Percentiles rank a stretch among this genome's conserved stretches.
These are phyloP conservation scores for Pulveroboletus sp. DNA, from an alignment of 768 basidiomycete genomes.

Conservation along the genomic window DNA sequence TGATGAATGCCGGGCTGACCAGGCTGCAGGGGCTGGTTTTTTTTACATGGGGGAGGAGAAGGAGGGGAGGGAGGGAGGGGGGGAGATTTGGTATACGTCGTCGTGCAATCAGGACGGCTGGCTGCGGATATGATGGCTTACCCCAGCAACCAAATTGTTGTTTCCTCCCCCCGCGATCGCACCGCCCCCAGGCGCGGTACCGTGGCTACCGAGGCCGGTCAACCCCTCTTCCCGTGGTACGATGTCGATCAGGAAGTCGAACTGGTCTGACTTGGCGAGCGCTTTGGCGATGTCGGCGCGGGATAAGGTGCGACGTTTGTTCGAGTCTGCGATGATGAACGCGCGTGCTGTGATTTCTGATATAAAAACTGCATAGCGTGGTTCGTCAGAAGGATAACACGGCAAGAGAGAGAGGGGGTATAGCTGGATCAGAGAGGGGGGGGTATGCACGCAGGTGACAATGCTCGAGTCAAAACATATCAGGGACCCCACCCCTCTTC, in stretches of 20 bases:
- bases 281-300: slow-evolving; percentile 93
- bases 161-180: slow-evolving; percentile 3
- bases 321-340: slow-evolving; percentile 91
- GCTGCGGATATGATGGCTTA: slow-evolving; percentile 5
- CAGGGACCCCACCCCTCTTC: background rate
- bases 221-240: slow-evolving; percentile 75
- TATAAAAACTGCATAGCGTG: slow-evolving; percentile 71
- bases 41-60: too few species aligned
- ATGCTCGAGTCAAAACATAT: background rate
- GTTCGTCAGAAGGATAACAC: background rate
- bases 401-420: background rate
- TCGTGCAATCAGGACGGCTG: background rate
- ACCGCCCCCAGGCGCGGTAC: background rate
- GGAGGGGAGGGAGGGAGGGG: too few species aligned
- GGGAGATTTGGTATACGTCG: too few species aligned
- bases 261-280: slow-evolving; percentile 88
- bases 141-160: slow-evolving; percentile 22
- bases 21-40: slow-evolving; percentile 8
- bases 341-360: slow-evolving; percentile 94
- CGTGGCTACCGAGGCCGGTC: slow-evolving; percentile 17
- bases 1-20: slow-evolving; percentile 23
- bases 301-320: slow-evolving; percentile 93
- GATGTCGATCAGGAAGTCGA: slow-evolving; percentile 96
- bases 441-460: background rate
- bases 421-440: too few species aligned